These are phyloP conservation scores for Gautieria morchelliformis DNA, from an alignment of 768 basidiomycete species.

Conservation along the genomic window DNA sequence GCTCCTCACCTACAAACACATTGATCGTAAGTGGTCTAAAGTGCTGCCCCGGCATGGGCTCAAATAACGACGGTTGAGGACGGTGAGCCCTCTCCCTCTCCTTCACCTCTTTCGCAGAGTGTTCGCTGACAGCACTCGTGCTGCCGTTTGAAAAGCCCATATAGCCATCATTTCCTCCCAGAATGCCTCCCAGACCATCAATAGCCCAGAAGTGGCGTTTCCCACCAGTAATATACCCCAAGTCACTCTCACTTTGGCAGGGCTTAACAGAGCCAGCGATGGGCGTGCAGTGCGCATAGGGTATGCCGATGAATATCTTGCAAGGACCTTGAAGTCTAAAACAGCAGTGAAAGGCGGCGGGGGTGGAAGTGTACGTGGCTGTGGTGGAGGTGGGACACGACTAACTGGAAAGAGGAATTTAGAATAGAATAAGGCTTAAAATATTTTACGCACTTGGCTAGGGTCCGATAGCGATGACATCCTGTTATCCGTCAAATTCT, in stretches of 20 bases:
- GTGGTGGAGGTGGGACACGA: slow-evolving; percentile 47
- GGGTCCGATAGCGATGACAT: no score
- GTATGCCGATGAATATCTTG: slow-evolving; percentile 32
- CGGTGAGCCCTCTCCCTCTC: slow-evolving; percentile 18
- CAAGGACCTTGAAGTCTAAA: slow-evolving; percentile 32
- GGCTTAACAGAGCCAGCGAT: slow-evolving; percentile 19
- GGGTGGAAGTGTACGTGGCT: slow-evolving; percentile 32
- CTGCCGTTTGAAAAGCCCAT: slow-evolving; percentile 8
- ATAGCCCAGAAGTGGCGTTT: no score
- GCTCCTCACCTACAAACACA: no score
- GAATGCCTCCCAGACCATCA: slow-evolving; percentile 6
- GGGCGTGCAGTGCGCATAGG: slow-evolving; percentile 14
- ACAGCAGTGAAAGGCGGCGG: slow-evolving; percentile 61
- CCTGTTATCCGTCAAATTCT: no score
- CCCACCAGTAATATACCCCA: slow-evolving; percentile 10
- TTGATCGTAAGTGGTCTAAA: not conserved
- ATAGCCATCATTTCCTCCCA: slow-evolving; percentile 5
- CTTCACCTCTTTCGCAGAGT: slow-evolving; percentile 2
- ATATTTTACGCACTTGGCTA: slow-evolving; percentile 47
- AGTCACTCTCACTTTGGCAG: slow-evolving; percentile 20
- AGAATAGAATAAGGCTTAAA: not conserved
- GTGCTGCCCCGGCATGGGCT: slow-evolving; percentile 9
- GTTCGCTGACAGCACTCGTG: no score
- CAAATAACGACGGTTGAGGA: slow-evolving; percentile 12
- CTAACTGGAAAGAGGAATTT: slow-evolving; percentile 33